phyloP scores from a whole-genome alignment of 306 rosid species.

The Rosa multiflora region DNA sequence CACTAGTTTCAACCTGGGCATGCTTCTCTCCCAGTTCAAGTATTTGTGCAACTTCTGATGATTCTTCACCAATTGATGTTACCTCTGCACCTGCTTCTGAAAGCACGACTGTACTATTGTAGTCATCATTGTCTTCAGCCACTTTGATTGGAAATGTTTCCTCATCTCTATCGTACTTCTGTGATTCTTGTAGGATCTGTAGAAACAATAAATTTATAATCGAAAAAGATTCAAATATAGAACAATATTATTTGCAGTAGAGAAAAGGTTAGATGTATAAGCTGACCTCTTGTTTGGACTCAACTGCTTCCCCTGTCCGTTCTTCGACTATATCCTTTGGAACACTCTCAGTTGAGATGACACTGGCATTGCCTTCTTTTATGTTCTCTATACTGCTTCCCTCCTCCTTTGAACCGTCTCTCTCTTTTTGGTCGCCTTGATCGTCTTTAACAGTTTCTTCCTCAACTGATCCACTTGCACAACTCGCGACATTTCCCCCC shows the following conservation, averaged over 20 bases:
- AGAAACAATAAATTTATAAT: neutral
- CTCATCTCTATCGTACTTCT: neutral
- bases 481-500: conserved; percentile 16
- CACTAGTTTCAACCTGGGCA: neutral
- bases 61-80: conserved; percentile 3
- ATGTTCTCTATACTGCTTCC: conserved; percentile 17
- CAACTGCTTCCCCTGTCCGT: conserved; percentile 12
- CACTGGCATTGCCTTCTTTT: conserved; percentile 14
- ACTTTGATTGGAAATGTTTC: neutral
- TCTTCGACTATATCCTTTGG: conserved; percentile 23
- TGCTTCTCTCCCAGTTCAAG: conserved; percentile 22
- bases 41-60: conserved; percentile 4
- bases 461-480: conserved; percentile 13
- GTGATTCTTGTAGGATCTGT: conserved; percentile 8
- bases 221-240: neutral
- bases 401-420: conserved; percentile 25
- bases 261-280: neutral
- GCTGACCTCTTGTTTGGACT: conserved; percentile 25
- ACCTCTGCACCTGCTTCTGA: neutral
- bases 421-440: conserved; percentile 20
- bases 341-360: conserved; percentile 6
- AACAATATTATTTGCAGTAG: neutral
- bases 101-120: neutral
- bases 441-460: conserved; percentile 21
- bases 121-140: neutral